These are phyloP conservation scores for Escovopsis sp. DNA, from an alignment of 2,329 filamentous ascomycete species.

Conservation along the genomic window DNA sequence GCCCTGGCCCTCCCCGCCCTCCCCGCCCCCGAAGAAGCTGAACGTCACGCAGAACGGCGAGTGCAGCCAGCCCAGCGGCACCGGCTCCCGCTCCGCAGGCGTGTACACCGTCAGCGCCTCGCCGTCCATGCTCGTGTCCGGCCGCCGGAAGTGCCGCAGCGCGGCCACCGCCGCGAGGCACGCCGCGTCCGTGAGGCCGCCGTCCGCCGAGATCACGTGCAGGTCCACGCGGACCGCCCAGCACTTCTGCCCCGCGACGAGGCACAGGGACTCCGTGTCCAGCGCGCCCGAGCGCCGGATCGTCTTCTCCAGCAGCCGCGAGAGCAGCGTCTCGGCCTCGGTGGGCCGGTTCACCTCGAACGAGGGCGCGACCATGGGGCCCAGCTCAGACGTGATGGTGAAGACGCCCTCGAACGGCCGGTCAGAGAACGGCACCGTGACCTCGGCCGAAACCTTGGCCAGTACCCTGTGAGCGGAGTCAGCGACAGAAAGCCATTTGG, in stretches of 20 bases:
- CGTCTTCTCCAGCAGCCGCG: slow-evolving; percentile 83
- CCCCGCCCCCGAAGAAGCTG: slow-evolving; percentile 50
- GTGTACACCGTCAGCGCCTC: slow-evolving; percentile 76
- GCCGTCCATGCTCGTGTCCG: slow-evolving; percentile 75
- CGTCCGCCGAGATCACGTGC: slow-evolving; percentile 82
- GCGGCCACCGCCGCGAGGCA: slow-evolving; percentile 81
- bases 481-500: no score
- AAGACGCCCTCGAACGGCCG: slow-evolving; percentile 93
- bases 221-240: slow-evolving; percentile 86
- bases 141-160: slow-evolving; percentile 79
- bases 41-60: slow-evolving; percentile 86
- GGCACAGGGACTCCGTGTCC: slow-evolving; percentile 90
- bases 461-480: slow-evolving; percentile 44
- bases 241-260: slow-evolving; percentile 78
- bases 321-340: slow-evolving; percentile 72
- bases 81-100: slow-evolving; percentile 72
- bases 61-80: slow-evolving; percentile 81
- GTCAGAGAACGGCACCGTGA: slow-evolving; percentile 72
- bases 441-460: slow-evolving; percentile 75
- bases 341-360: slow-evolving; percentile 78
- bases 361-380: slow-evolving; percentile 78
- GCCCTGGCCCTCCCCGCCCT: no score
- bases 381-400: slow-evolving; percentile 80
- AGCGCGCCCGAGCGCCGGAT: slow-evolving; percentile 83
- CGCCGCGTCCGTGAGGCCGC: slow-evolving; percentile 72